Conservation (phyloP, 805 yeast genomes). For the Millerozyma acaciae region DNA sequence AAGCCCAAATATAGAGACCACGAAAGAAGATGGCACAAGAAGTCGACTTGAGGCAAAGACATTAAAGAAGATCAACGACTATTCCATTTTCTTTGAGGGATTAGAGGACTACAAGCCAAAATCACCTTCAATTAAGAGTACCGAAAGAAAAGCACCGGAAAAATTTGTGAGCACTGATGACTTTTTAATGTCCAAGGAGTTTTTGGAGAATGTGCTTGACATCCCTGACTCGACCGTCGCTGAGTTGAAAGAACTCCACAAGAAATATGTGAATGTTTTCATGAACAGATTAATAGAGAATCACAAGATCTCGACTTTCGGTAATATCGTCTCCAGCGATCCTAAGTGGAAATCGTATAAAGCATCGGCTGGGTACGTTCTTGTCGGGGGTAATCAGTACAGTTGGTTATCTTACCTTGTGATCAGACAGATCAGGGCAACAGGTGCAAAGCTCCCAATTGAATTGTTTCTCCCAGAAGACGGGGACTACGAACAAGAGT, state of each 20-base stretch:
- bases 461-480: slow-evolving; percentile 46
- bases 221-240: slow-evolving; percentile 31
- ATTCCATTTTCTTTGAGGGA: slow-evolving; percentile 28
- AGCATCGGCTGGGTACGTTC: slow-evolving; percentile 38
- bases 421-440: slow-evolving; percentile 42
- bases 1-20: background rate
- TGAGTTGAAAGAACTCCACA: slow-evolving; percentile 37
- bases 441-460: slow-evolving; percentile 46
- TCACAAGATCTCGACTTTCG: slow-evolving; percentile 30
- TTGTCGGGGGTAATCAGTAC: slow-evolving; percentile 52
- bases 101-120: slow-evolving; percentile 33
- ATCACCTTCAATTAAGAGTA: slow-evolving; percentile 41
- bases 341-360: slow-evolving; percentile 38
- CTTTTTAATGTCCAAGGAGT: slow-evolving; percentile 43
- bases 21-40: no score
- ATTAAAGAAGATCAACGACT: slow-evolving; percentile 17
- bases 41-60: no score
- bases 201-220: slow-evolving; percentile 41
- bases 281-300: slow-evolving; percentile 25
- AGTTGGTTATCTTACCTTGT: slow-evolving; percentile 49
- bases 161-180: slow-evolving; percentile 36
- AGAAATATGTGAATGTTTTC: slow-evolving; percentile 26
- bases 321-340: slow-evolving; percentile 25
- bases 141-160: slow-evolving; percentile 41
- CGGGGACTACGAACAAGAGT: slow-evolving; percentile 43